These are phyloP conservation scores for Sonneratia caseolaris DNA, from an alignment of 345 rosid genomes.

Conservation along the genomic window DNA sequence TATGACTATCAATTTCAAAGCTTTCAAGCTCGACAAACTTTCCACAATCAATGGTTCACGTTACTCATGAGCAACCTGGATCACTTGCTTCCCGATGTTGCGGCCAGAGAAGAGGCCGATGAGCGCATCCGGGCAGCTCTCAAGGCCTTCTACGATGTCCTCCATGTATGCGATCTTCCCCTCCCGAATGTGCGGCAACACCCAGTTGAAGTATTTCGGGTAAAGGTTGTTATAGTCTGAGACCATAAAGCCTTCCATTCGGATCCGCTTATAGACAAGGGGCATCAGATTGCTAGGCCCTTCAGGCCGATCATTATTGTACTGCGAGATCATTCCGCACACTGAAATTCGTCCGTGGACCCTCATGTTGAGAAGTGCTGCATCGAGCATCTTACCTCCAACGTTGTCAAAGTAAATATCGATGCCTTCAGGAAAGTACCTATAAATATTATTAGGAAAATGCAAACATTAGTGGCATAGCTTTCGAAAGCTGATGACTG, in stretches of 20 bases:
- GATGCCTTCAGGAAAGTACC: conserved; percentile 22
- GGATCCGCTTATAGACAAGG: conserved; percentile 13
- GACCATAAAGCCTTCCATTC: conserved; percentile 25
- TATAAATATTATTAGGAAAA: not conserved
- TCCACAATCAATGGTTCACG: not conserved
- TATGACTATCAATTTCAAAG: too few relatives aligned
- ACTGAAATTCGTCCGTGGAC: conserved; percentile 17
- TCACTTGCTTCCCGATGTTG: conserved; percentile 26
- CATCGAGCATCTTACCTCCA: conserved; percentile 23
- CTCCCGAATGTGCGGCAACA: conserved; percentile 18
- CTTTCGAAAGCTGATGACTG: not conserved
- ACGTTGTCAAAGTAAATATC: conserved; percentile 27
- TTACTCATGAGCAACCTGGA: conserved; percentile 20
- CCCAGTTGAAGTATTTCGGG: conserved; percentile 11
- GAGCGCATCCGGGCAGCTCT: conserved; percentile 13
- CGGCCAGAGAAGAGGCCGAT: conserved; percentile 20
- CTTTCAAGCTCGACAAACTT: too few relatives aligned
- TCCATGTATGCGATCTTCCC: conserved; percentile 19
- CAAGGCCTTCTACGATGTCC: conserved; percentile 23
- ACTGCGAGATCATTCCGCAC: conserved; percentile 25
- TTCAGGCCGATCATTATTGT: conserved; percentile 15
- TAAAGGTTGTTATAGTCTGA: conserved; percentile 12
- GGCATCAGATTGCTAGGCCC: conserved; percentile 14
- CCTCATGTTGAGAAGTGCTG: conserved; percentile 23
- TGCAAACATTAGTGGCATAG: not conserved